Evolutionary conservation across 306 rosid species (phyloP).

Genomic region (Quercus cerris): DNA sequence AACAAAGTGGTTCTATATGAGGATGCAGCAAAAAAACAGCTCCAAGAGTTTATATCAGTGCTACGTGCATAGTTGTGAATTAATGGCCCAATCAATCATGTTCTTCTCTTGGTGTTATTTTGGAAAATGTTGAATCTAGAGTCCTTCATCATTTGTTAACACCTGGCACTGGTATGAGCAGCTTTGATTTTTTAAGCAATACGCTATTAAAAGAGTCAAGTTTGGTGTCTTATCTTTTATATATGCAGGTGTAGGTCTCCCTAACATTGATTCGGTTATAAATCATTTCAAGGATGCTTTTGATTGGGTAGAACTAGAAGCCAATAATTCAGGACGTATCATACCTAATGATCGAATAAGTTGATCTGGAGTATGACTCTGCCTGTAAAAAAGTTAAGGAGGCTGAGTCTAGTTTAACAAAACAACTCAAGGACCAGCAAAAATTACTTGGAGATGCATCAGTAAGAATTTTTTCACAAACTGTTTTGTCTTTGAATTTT

Average conservation of each 20-base stretch:
- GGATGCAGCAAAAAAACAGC: conserved; percentile 86
- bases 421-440: conserved; percentile 64
- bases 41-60: conserved; percentile 78
- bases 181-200: not conserved
- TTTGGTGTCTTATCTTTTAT: conserved; percentile 14
- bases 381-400: conserved; percentile 69
- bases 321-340: conserved; percentile 83
- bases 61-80: conserved; percentile 72
- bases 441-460: conserved; percentile 62
- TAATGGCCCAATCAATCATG: conserved; percentile 61
- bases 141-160: conserved; percentile 71
- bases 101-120: conserved; percentile 54
- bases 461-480: conserved; percentile 33
- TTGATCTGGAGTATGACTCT: conserved; percentile 71
- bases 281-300: conserved; percentile 85
- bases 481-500: conserved; percentile 18
- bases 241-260: conserved; percentile 73
- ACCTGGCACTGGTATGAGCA: conserved; percentile 42
- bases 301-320: conserved; percentile 78
- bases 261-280: conserved; percentile 49
- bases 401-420: conserved; percentile 50
- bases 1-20: conserved; percentile 77
- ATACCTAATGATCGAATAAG: conserved; percentile 70
- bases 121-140: conserved; percentile 57
- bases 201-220: conserved; percentile 8